Conservation (phyloP, 306 rosid genomes). For the Malus orientalis region DNA sequence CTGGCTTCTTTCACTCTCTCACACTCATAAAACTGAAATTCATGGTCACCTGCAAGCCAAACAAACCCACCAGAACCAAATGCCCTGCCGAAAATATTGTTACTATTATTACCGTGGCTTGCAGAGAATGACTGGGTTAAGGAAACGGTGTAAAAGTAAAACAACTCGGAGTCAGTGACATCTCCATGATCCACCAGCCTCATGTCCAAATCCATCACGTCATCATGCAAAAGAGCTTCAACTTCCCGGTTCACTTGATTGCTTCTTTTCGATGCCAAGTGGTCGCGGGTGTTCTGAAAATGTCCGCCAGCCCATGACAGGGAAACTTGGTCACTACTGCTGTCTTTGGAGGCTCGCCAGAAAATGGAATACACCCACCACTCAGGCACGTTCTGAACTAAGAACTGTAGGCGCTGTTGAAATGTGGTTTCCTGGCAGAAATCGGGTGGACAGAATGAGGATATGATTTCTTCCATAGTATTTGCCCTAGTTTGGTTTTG, state of each 20-base stretch:
- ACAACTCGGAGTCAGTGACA: conserved; percentile 9
- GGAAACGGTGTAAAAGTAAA: conserved; percentile 20
- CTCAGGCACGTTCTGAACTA: not conserved
- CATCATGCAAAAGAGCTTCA: not conserved
- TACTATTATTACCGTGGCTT: too few relatives aligned
- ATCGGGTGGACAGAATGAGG: not conserved
- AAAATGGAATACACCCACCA: not conserved
- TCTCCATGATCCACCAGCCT: not conserved
- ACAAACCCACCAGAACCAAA: too few relatives aligned
- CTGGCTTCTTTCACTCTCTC: too few relatives aligned
- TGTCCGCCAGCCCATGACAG: not conserved
- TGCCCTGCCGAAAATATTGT: too few relatives aligned
- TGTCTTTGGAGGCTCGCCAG: not conserved
- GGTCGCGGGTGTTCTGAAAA: not conserved
- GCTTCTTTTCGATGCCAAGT: not conserved
- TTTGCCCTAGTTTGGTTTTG: not conserved
- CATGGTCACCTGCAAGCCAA: too few relatives aligned
- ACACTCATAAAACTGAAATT: too few relatives aligned
- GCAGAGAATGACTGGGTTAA: not conserved
- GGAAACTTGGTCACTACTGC: not conserved
- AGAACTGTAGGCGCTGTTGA: not conserved
- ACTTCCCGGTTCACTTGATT: not conserved
- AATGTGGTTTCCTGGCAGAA: not conserved
- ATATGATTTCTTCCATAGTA: not conserved
- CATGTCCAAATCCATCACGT: not conserved